These are phyloP conservation scores for Gomphus sp. DNA, from an alignment of 1,284 basidiomycete genomes.

Conservation along the genomic window DNA sequence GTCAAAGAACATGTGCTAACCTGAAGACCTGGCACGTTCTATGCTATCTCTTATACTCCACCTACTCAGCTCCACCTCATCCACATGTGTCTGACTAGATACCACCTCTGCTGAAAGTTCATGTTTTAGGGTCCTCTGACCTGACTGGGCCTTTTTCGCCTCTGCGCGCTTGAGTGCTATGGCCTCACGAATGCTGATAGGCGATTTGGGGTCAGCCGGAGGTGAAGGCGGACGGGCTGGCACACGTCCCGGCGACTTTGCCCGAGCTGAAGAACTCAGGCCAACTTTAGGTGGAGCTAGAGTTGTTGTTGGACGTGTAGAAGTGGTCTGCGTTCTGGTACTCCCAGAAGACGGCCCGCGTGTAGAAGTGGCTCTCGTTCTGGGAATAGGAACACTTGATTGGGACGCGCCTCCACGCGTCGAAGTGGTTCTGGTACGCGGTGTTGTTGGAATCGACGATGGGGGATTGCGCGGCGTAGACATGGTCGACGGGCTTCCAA, in stretches of 20 bases:
- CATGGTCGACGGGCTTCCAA: neutral
- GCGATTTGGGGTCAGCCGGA: constrained; percentile 2
- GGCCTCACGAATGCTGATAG: constrained; percentile 56
- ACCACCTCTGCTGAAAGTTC: constrained; percentile 23
- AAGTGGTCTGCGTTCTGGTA: constrained; percentile 8
- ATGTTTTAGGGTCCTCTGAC: constrained; percentile 12
- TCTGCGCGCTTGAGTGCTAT: constrained; percentile 68
- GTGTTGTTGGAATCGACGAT: neutral
- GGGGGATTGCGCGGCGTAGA: neutral
- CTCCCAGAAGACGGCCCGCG: neutral
- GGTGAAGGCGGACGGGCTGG: constrained; percentile 5
- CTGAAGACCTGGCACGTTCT: constrained; percentile 65
- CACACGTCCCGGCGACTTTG: constrained; percentile 2
- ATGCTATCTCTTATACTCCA: constrained; percentile 66
- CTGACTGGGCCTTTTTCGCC: constrained; percentile 45
- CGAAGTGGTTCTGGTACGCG: neutral
- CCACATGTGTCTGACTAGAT: constrained; percentile 21
- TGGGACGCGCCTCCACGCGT: constrained; percentile 1
- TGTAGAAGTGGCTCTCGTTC: neutral
- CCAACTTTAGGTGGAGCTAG: constrained; percentile 8
- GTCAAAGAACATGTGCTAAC: constrained; percentile 34
- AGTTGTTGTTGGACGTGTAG: neutral
- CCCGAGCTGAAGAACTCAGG: neutral
- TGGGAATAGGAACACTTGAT: neutral
- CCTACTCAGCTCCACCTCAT: constrained; percentile 50